Conservation (phyloP, 1,139 yeast genomes). For the Protomyces arabidopsidicola region DNA sequence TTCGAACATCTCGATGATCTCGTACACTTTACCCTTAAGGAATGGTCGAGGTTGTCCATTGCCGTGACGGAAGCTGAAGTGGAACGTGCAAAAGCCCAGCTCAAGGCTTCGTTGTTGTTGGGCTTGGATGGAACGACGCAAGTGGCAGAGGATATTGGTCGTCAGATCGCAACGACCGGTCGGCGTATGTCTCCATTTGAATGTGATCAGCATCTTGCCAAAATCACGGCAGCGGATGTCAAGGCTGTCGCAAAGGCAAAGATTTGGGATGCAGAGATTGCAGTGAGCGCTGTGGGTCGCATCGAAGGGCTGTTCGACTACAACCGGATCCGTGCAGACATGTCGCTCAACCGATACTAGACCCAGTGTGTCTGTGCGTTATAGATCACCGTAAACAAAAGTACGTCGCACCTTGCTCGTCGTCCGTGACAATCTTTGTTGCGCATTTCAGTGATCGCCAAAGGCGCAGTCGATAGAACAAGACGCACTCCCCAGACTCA, state of each 20-base stretch:
- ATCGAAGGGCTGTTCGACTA: slow-evolving; percentile 60
- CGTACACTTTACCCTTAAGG: slow-evolving; percentile 69
- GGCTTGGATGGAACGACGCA: slow-evolving; percentile 94
- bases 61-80: slow-evolving; percentile 86
- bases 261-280: slow-evolving; percentile 71
- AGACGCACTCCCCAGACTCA: too few species aligned
- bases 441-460: too few species aligned
- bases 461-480: too few species aligned
- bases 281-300: slow-evolving; percentile 87
- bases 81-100: slow-evolving; percentile 87
- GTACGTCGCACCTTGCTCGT: too few species aligned
- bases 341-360: slow-evolving; percentile 27
- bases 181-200: slow-evolving; percentile 85
- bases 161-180: slow-evolving; percentile 94
- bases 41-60: slow-evolving; percentile 79
- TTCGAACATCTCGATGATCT: slow-evolving; percentile 60
- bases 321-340: slow-evolving; percentile 41
- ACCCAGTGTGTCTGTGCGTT: too few species aligned
- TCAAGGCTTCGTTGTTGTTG: slow-evolving; percentile 82
- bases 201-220: slow-evolving; percentile 77
- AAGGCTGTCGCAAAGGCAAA: slow-evolving; percentile 84
- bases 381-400: too few species aligned
- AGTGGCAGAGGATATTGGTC: slow-evolving; percentile 94
- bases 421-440: too few species aligned
- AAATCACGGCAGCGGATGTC: slow-evolving; percentile 73